Evolutionary conservation across 2,329 filamentous ascomycete species (phyloP), one percentile per base, ranked within the genome.

Genomic region (Aspergillus vadensis): DNA sequence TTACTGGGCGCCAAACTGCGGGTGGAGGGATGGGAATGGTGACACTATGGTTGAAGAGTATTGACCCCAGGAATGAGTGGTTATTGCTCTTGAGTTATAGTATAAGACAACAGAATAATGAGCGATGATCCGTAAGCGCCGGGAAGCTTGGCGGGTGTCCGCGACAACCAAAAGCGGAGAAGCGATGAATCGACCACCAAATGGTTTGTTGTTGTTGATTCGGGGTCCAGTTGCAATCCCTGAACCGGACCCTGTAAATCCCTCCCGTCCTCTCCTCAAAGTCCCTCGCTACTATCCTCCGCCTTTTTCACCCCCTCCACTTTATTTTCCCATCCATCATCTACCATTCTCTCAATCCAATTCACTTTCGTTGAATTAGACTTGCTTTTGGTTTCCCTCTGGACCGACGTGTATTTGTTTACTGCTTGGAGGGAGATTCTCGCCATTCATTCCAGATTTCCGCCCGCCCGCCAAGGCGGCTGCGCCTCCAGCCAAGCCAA

Each of bases 401-500:
- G 10, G 9, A 12, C 3, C 30, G 12, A 36, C 32, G 32, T 14
- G 32, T 36, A 36, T 36, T 36, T 36, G 32, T 36, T 36, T 36
- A 36, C 32, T 36, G 4, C 4, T 14, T 12, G 12, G 32, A 36
- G 32, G 32, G 41, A 21, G 41, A 44, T 44, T 44, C 41, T 21
- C 27, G 50, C 21, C 57, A 15, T 58, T 27, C 50, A n/a, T 58
- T 50, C 38, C 27, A 9, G 25, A 27, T 14, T 36, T 30, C 36
- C 47, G 36, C 19, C 57, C 53, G 41, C 51, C 51, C 48, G 58
- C 60, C 60, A 62, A 62, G 60, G 25, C 60, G 21, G 30, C 60
- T 62, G 52, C 60, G 60, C 57, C 60, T 30, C 54, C 36, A 15
- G 38, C 25, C 36, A 55, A 32, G 25, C 47, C 47, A 27, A 30